These are phyloP conservation scores for Rachicladosporium sp. DNA, from an alignment of 2,329 filamentous ascomycete species.

Conservation along the genomic window DNA sequence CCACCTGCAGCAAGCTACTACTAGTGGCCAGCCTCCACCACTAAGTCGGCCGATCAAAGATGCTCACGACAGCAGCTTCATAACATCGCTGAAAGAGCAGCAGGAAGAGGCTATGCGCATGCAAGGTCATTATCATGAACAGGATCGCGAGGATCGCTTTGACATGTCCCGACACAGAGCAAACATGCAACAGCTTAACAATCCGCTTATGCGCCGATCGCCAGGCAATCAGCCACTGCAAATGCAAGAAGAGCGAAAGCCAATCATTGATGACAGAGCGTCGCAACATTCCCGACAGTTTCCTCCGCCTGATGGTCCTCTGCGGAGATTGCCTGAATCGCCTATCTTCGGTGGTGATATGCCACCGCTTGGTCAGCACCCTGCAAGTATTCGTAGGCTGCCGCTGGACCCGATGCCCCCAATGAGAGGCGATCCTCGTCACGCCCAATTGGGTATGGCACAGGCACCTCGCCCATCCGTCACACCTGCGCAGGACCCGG, in stretches of 20 bases:
- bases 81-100: conserved; percentile 18
- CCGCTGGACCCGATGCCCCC: conserved; percentile 18
- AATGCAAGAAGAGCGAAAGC: conserved; percentile 15
- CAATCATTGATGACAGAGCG: conserved; percentile 19
- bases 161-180: conserved; percentile 13
- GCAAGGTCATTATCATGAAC: conserved; percentile 13
- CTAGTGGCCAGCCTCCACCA: conserved; percentile 12
- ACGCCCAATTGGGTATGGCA: conserved; percentile 11
- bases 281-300: conserved; percentile 15
- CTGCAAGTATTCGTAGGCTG: conserved; percentile 3
- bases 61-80: conserved; percentile 13
- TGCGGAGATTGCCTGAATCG: conserved; percentile 11
- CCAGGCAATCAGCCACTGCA: conserved; percentile 14
- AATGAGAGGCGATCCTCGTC: conserved; percentile 20
- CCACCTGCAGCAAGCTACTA: conserved; percentile 11
- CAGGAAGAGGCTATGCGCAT: conserved; percentile 21
- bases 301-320: conserved; percentile 5
- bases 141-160: conserved; percentile 15
- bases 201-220: conserved; percentile 15
- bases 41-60: conserved; percentile 4
- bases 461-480: conserved; percentile 7
- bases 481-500: conserved; percentile 13
- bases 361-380: too few species aligned
- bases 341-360: conserved; percentile 5
- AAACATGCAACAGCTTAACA: conserved; percentile 4